Conservation (phyloP, 495 filamentous ascomycete species). For the Corynascus novoguineensis region DNA sequence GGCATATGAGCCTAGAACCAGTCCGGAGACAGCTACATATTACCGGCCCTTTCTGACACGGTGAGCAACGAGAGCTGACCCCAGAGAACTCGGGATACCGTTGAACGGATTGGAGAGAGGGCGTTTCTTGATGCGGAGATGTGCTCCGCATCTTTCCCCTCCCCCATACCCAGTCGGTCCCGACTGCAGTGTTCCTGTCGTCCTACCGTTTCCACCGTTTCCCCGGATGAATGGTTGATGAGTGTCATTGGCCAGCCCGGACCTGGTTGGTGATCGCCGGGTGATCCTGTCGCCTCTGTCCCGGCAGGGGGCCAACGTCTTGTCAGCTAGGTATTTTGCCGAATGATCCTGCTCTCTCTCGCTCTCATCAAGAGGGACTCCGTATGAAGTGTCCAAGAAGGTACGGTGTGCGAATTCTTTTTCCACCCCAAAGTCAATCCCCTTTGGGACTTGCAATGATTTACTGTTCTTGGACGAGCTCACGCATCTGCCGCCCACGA, state of each 20-base stretch:
- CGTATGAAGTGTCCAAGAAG: too few relatives aligned
- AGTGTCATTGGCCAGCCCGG: slow-evolving; percentile 8
- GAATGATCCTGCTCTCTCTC: not conserved
- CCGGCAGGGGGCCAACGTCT: not conserved
- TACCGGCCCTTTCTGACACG: not conserved
- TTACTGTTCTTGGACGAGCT: too few relatives aligned
- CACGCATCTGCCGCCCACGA: too few relatives aligned
- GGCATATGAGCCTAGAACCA: slow-evolving; percentile 9
- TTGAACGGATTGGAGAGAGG: not conserved
- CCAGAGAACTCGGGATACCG: not conserved
- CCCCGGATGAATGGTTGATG: slow-evolving; percentile 7
- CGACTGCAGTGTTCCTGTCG: not conserved
- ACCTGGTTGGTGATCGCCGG: not conserved
- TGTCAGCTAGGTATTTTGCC: not conserved
- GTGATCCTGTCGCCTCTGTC: not conserved
- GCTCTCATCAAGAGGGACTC: too few relatives aligned
- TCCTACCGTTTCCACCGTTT: not conserved
- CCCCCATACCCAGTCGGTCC: not conserved
- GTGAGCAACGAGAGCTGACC: not conserved
- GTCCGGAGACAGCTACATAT: slow-evolving; percentile 1
- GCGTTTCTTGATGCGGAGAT: not conserved
- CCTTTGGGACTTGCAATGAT: too few relatives aligned
- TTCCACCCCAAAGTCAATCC: too few relatives aligned
- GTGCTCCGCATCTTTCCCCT: slow-evolving; percentile 6
- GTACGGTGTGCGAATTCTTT: too few relatives aligned